Percentiles rank a stretch among this genome's conserved stretches.
These are phyloP conservation scores for Metschnikowia vanudenii DNA, from an alignment of 805 yeast genomes.

Conservation along the genomic window DNA sequence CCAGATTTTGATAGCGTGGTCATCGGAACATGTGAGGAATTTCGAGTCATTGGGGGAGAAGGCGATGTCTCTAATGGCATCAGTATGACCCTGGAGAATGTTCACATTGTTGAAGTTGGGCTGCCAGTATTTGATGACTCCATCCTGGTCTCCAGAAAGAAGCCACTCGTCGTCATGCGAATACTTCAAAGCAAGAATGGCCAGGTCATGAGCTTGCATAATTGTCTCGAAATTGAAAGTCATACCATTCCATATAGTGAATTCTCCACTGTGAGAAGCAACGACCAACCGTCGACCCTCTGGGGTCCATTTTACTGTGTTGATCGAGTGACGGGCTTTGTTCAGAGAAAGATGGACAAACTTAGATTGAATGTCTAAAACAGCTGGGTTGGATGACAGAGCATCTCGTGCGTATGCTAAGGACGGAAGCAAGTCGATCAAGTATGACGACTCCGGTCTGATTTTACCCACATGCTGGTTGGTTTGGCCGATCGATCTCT, in stretches of 20 bases:
- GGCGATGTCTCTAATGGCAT: constrained; percentile 80
- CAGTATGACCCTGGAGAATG: constrained; percentile 68
- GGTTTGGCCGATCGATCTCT: constrained; percentile 45
- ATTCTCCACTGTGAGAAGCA: constrained; percentile 91
- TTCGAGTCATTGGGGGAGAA: constrained; percentile 89
- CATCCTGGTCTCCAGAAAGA: constrained; percentile 90
- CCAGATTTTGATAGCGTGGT: constrained; percentile 88
- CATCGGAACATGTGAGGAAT: constrained; percentile 94
- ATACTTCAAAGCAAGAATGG: constrained; percentile 75
- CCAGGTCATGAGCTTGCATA: constrained; percentile 97
- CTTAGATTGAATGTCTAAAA: constrained; percentile 68
- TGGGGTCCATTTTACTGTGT: constrained; percentile 93
- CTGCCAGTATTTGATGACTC: constrained; percentile 93
- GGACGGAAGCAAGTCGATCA: constrained; percentile 66
- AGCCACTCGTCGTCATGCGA: constrained; percentile 94
- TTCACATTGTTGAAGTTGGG: constrained; percentile 96
- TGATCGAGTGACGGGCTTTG: constrained; percentile 87
- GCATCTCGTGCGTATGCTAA: constrained; percentile 47
- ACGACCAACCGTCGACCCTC: constrained; percentile 90
- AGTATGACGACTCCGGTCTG: constrained; percentile 67
- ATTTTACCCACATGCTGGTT: constrained; percentile 48
- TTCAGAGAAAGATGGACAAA: constrained; percentile 89
- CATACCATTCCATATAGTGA: constrained; percentile 95
- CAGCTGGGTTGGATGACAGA: constrained; percentile 35
- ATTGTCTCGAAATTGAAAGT: constrained; percentile 94